Evolutionary conservation across 768 basidiomycete species (phyloP), one percentile per base, ranked within the genome.

Genomic region (Tulasnella sp.): DNA sequence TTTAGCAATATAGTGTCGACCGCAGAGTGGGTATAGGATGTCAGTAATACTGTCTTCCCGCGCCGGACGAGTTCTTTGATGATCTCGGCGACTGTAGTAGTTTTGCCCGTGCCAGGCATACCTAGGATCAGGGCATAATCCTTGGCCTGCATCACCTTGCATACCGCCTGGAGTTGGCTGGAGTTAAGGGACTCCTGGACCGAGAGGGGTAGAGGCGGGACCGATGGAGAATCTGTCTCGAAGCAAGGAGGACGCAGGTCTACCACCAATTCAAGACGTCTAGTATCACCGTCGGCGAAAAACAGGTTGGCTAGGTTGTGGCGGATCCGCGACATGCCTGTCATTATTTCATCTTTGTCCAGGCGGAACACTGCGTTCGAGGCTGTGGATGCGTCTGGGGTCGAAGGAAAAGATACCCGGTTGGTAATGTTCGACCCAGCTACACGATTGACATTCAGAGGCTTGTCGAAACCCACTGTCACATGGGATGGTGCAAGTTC

Each of bases 51-150:
- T 0, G 79, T 86, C 73, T 96, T 93, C 6, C 89, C 88, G 70
- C 81, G 73, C 36, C 69, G 75, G 1, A 92, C 89, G 12, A 98
- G 70, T 46, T 77, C 77, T 63, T 79, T 77, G 65, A 98, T 92
- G 46, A 96, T 77, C 31, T 88, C 83, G 0, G 87, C 89, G 60
- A 96, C 86, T 3, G 96, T 86, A 1, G 91, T 94, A 40, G 94
- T 96, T 71, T 99, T 99, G 6, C 96, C 94, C 3, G 94, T 98
- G 0, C 96, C 96, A 6, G 96, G 96, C 96, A 98, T 97, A 14
- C 96, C 96, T 6, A 98, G 74, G 25, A 99, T 79, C 57, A 98
- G 71, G 0, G 93, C 84, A 66, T 97, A 99, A 67, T 99, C 92
- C 57, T 78, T 72, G 1, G 96, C 90, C 5, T 75, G 71, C 23